A percentile compares a stretch with the other conserved stretches of the same genome.
phyloP scores from a whole-genome alignment of 78 protist species.

The Dictyostelium citrinum region DNA sequence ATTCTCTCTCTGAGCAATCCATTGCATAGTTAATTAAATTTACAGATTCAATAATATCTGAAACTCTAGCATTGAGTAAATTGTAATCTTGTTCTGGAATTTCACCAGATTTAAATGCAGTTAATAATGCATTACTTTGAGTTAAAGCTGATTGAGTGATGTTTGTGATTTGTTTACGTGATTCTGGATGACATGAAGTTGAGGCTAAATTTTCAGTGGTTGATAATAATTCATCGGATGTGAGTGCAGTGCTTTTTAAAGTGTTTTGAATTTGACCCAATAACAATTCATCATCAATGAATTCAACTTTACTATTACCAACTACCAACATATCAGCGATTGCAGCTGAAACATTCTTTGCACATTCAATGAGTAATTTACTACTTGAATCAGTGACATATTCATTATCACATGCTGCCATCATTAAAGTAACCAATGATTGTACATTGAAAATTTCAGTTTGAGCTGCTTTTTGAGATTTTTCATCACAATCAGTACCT shows the following conservation, averaged over 20 bases:
- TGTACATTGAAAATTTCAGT: neutral
- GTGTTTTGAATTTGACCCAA: neutral
- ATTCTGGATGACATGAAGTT: conserved; percentile 63
- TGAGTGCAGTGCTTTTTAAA: neutral
- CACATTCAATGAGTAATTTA: conserved; percentile 38
- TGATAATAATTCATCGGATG: conserved; percentile 16
- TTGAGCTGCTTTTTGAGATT: conserved; percentile 12
- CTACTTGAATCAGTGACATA: conserved; percentile 38
- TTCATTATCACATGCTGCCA: conserved; percentile 55
- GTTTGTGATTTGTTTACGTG: neutral
- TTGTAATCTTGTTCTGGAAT: conserved; percentile 23
- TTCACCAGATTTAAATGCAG: conserved; percentile 39
- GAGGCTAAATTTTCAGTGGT: conserved; percentile 30
- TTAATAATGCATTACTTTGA: neutral
- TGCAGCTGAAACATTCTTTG: conserved; percentile 25
- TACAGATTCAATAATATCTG: conserved; percentile 44
- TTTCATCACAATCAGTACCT: conserved; percentile 22
- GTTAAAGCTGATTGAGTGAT: neutral
- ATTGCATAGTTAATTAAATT: conserved; percentile 18
- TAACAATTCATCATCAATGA: conserved; percentile 43
- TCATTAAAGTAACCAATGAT: conserved; percentile 49
- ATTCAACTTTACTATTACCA: conserved; percentile 19
- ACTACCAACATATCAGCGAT: neutral
- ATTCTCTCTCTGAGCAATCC: conserved; percentile 56
- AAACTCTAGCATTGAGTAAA: neutral